Percentiles rank a stretch among this genome's conserved stretches.
These are phyloP conservation scores for Stagonosporopsis tanaceti DNA, from an alignment of 2,329 filamentous ascomycete species.

Conservation along the genomic window DNA sequence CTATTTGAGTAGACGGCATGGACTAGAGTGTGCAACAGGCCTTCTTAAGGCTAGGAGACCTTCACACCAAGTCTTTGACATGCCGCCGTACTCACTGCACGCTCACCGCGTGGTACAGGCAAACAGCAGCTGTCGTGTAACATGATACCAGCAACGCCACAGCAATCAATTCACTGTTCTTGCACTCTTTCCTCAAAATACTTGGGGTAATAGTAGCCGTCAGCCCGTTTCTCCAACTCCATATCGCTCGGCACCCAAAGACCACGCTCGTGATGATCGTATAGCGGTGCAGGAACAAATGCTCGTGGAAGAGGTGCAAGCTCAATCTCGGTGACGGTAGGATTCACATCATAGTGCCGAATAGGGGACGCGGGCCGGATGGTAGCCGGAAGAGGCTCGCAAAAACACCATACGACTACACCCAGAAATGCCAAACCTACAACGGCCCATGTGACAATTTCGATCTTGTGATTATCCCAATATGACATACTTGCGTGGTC, in stretches of 20 bases:
- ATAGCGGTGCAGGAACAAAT: neutral
- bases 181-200: neutral
- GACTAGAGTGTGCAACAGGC: neutral
- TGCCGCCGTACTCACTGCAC: neutral
- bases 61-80: neutral
- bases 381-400: neutral
- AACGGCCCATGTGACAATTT: neutral
- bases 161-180: neutral
- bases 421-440: neutral
- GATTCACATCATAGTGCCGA: neutral
- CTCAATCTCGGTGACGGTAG: neutral
- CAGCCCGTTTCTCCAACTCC: constrained; percentile 1
- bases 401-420: neutral
- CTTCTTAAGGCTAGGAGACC: too few species aligned
- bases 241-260: neutral
- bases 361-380: neutral
- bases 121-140: neutral
- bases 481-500: neutral
- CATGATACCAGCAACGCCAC: neutral
- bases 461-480: neutral
- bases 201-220: constrained; percentile 5
- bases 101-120: neutral
- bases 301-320: constrained; percentile 1
- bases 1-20: neutral
- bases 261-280: neutral